phyloP scores from a whole-genome alignment of 2,329 filamentous ascomycete species.

The Ceratocystiopsis brevicomis region DNA sequence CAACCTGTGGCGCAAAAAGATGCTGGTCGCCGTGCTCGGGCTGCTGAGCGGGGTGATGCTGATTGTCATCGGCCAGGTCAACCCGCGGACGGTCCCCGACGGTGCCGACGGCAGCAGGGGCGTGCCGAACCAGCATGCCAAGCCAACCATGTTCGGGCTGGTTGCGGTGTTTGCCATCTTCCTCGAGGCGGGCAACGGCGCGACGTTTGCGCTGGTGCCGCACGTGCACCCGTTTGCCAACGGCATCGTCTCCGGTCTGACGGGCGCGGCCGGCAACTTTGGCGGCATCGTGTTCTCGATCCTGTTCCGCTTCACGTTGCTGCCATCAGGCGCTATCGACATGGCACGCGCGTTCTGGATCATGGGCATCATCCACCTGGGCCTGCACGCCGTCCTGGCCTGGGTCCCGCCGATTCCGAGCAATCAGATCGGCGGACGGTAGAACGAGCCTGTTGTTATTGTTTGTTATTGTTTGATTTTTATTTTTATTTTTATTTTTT shows the following conservation, averaged over 20 bases:
- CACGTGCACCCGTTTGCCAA: constrained; percentile 74
- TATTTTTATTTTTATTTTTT: not conserved
- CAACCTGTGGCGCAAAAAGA: constrained; percentile 26
- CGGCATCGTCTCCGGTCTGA: constrained; percentile 55
- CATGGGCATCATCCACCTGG: constrained; percentile 59
- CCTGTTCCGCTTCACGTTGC: constrained; percentile 52
- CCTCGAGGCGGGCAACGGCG: constrained; percentile 67
- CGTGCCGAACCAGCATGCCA: constrained; percentile 18
- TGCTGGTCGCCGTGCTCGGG: constrained; percentile 45
- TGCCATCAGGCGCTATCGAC: constrained; percentile 20
- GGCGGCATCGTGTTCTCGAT: constrained; percentile 74
- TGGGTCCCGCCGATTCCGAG: constrained; percentile 37
- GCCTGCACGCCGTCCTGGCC: constrained; percentile 42
- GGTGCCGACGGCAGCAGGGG: too few species aligned
- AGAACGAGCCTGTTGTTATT: not conserved
- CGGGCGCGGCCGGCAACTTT: constrained; percentile 65
- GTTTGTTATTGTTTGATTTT: not conserved
- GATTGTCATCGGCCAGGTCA: constrained; percentile 42
- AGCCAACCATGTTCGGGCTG: constrained; percentile 55
- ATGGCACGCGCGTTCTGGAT: constrained; percentile 52
- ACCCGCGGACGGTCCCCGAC: constrained; percentile 23
- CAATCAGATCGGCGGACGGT: constrained; percentile 29
- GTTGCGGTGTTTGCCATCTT: constrained; percentile 64
- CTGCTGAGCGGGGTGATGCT: constrained; percentile 38
- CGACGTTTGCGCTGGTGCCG: constrained; percentile 71